Conservation (phyloP, 768 basidiomycete genomes). For the Omphalotus guepiniiformis region DNA sequence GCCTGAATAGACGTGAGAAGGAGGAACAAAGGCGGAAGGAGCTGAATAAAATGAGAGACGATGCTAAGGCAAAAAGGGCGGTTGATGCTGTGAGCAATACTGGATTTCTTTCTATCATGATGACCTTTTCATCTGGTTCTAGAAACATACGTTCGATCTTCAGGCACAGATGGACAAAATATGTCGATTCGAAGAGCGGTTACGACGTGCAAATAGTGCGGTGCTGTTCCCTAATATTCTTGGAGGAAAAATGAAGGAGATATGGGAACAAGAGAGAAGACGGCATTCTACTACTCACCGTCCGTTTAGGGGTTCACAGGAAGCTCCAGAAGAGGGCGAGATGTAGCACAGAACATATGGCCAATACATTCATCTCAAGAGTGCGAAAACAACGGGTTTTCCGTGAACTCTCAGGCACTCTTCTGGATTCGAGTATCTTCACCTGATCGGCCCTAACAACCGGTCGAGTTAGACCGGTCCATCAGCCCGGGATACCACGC, state of each 20-base stretch:
- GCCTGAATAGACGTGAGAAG: constrained; percentile 41
- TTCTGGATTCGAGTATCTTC: too few species aligned
- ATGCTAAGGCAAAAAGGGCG: constrained; percentile 53
- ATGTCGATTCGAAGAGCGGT: constrained; percentile 53
- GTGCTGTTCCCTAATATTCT: constrained; percentile 60
- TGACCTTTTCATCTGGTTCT: background rate
- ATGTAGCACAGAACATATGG: too few species aligned
- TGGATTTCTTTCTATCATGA: background rate
- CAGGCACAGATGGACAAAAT: constrained; percentile 62
- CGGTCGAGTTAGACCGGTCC: too few species aligned
- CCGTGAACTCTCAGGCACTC: too few species aligned
- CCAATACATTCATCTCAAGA: background rate
- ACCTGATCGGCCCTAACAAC: too few species aligned
- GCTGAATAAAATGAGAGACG: constrained; percentile 65
- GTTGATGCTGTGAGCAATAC: constrained; percentile 46
- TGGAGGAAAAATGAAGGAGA: constrained; percentile 53
- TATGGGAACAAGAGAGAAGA: constrained; percentile 40
- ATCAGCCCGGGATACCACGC: too few species aligned
- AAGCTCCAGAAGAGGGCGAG: constrained; percentile 38
- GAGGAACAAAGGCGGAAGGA: constrained; percentile 72
- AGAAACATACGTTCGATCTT: constrained; percentile 51
- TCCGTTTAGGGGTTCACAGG: too few species aligned
- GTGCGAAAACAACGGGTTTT: too few species aligned
- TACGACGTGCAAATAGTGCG: constrained; percentile 45
- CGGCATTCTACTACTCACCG: too few species aligned